Conservation (phyloP, 202 grass and related monocot species). For the Brachypodium distachyon region DNA sequence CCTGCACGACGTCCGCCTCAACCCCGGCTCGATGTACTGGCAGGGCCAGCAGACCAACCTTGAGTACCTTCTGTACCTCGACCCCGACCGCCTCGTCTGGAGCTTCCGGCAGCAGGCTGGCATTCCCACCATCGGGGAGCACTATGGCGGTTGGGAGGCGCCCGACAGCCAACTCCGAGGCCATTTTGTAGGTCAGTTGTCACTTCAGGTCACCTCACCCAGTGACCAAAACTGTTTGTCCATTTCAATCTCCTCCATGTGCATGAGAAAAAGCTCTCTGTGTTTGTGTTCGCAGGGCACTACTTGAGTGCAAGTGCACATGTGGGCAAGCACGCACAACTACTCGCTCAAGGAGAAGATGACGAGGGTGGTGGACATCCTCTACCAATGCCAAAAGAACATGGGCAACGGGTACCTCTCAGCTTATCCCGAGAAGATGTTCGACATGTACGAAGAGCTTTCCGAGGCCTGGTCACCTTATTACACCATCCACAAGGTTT, state of each 20-base stretch:
- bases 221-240: no score
- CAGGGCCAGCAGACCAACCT: conserved; percentile 60
- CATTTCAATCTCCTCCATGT: neutral
- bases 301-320: conserved; percentile 52
- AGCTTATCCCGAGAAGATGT: conserved; percentile 34
- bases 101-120: conserved; percentile 42
- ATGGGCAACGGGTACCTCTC: conserved; percentile 51
- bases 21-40: conserved; percentile 40
- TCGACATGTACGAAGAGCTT: conserved; percentile 49
- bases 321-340: conserved; percentile 55
- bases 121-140: conserved; percentile 32
- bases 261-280: neutral
- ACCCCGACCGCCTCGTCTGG: conserved; percentile 49
- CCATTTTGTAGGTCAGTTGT: conserved; percentile 45
- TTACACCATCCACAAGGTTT: conserved; percentile 63
- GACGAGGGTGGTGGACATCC: conserved; percentile 44
- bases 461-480: conserved; percentile 49
- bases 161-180: conserved; percentile 41
- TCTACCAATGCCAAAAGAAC: conserved; percentile 52
- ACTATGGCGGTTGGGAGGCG: conserved; percentile 62
- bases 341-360: conserved; percentile 32
- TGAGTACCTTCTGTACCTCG: conserved; percentile 54
- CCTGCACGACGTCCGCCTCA: conserved; percentile 55
- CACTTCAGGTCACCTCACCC: neutral
- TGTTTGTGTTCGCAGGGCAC: conserved; percentile 31